Base-by-base conservation (phyloP, 1,284 basidiomycete genomes). In the Ustilago esculenta region DNA sequence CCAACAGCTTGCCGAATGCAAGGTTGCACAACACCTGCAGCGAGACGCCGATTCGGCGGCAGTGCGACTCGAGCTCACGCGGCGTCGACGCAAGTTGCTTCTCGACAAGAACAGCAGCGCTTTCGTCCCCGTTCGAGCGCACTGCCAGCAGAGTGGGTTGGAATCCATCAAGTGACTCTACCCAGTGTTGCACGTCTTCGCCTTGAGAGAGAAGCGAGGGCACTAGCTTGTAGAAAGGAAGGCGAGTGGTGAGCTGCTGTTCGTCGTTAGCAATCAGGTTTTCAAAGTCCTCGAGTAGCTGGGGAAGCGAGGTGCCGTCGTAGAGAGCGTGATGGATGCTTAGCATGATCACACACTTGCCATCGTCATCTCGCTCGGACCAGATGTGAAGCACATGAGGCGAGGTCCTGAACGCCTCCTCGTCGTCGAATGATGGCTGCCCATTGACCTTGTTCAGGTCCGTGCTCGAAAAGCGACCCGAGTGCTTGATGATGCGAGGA, bases 291-390 rank as follows among this genome's bases (percentile, higher is more conserved):
- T 49, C 49, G 29, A 77, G 30, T 18, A 77, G 56, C 59, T 72
- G 58, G 4, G 68, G 70, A 5, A 77, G 59, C 15, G 67, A 64
- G 25, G 54, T 57, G 14, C 72, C 75, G 23, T 77, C 75, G 27
- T 77, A 77, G 33, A 77, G 35, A 33, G 73, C 66, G 30, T 75
- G 73, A n/a, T 75, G 73, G 9, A 75, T 64, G 54, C 65, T 71
- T 1, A 75, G 47, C 47, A 59, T 21, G 12, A 63, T 20, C 2
- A 20, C 32, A 7, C 41, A 4, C 24, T 17, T 25, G 15, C 18
- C 47, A 3, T 42, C 36, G 5, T 47, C 12, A 17, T 15, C 30
- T 27, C 24, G 6, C 3, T 42, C 20, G 10, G 57, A 17, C 54
- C 56, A 66, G 23, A 63, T 3, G 39, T 76, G 69, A n/a, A 72